phyloP scores from a whole-genome alignment of 768 basidiomycete species.

The Suillus clintonianus region DNA sequence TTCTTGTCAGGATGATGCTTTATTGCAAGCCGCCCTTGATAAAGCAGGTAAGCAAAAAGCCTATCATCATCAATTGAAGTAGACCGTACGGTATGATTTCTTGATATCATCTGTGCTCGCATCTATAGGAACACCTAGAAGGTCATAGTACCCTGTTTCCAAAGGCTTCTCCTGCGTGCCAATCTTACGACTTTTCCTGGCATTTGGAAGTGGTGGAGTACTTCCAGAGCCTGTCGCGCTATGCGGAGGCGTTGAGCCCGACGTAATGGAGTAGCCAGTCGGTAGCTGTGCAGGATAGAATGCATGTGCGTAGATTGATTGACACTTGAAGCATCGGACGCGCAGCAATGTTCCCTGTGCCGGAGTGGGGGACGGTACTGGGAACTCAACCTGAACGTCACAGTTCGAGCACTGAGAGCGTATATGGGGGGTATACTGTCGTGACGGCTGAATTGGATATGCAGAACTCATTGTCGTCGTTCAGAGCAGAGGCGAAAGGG shows the following conservation, averaged over 20 bases:
- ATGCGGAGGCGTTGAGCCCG: slow-evolving; percentile 7
- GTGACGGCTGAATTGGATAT: slow-evolving; percentile 58
- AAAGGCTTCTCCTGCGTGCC: slow-evolving; percentile 87
- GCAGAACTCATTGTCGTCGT: slow-evolving; percentile 45
- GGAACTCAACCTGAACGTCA: slow-evolving; percentile 61
- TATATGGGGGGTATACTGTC: slow-evolving; percentile 68
- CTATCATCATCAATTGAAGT: neutral
- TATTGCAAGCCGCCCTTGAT: slow-evolving; percentile 76
- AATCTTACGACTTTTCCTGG: slow-evolving; percentile 70
- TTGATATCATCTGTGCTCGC: slow-evolving; percentile 86
- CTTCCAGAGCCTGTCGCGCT: slow-evolving; percentile 14
- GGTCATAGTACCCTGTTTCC: slow-evolving; percentile 90
- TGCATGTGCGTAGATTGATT: slow-evolving; percentile 56
- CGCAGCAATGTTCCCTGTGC: slow-evolving; percentile 58
- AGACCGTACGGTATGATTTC: slow-evolving; percentile 78
- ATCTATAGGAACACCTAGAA: slow-evolving; percentile 71
- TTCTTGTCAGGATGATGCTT: slow-evolving; percentile 95
- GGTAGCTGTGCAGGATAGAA: slow-evolving; percentile 69
- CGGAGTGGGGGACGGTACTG: slow-evolving; percentile 61
- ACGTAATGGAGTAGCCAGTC: slow-evolving; percentile 16
- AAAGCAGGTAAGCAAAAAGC: neutral
- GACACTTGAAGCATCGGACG: slow-evolving; percentile 73
- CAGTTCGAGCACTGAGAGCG: slow-evolving; percentile 63
- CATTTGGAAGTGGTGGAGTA: slow-evolving; percentile 14
- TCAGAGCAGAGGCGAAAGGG: neutral